Conservation (phyloP, 768 basidiomycete genomes). For the Boletus barrowsii region DNA sequence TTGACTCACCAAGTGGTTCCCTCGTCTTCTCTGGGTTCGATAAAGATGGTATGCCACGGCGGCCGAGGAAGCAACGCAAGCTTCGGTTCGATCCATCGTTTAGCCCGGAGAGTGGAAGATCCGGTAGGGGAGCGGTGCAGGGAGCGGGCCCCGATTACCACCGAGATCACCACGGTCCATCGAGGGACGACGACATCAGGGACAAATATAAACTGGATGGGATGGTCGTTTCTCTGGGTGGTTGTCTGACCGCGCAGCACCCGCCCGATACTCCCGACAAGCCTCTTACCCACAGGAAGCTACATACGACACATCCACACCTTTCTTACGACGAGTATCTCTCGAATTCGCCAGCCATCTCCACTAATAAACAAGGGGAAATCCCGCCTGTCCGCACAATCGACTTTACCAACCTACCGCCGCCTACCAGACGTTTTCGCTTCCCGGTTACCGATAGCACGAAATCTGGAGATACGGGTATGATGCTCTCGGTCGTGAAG, state of each 20-base stretch:
- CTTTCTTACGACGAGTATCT: neutral
- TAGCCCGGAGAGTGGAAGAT: slow-evolving; percentile 12
- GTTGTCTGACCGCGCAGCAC: neutral
- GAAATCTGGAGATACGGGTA: neutral
- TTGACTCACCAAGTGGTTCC: slow-evolving; percentile 26
- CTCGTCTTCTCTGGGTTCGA: slow-evolving; percentile 29
- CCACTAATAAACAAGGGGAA: neutral
- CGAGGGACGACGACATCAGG: neutral
- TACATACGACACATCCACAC: neutral
- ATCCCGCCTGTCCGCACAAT: slow-evolving; percentile 17
- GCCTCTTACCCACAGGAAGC: neutral
- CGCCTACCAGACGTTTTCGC: slow-evolving; percentile 10
- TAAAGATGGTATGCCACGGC: slow-evolving; percentile 29
- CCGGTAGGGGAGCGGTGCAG: neutral
- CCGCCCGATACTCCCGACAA: slow-evolving; percentile 12
- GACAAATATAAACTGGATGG: neutral
- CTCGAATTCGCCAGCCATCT: neutral
- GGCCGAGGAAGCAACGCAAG: slow-evolving; percentile 27
- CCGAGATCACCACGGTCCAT: neutral
- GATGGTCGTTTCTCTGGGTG: neutral
- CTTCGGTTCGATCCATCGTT: slow-evolving; percentile 26
- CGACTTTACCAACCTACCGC: slow-evolving; percentile 27
- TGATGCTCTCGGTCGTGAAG: slow-evolving; percentile 7
- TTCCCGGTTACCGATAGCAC: neutral
- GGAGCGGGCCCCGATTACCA: neutral